Base-by-base conservation (phyloP, 352 stramenopile species). In the Aphanomyces stellatus region DNA sequence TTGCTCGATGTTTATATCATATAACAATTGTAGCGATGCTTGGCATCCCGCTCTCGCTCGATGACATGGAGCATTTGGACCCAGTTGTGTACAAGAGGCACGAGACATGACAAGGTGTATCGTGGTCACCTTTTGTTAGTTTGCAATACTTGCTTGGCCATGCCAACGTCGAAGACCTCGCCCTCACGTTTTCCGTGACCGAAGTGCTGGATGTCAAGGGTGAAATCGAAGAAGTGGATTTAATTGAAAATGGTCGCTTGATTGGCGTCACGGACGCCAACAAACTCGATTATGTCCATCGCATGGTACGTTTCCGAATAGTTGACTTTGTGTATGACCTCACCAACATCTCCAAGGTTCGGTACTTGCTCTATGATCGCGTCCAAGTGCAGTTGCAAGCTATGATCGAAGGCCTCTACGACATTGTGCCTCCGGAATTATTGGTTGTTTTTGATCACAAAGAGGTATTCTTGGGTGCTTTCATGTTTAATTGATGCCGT, bases 11-110 rank as follows among this genome's bases (percentile, higher is more conserved):
- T n/a, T n/a, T n/a, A n/a, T n/a, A n/a, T n/a, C n/a, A n/a, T n/a
- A n/a, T 96, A 31, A 73, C 99, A 40, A 96, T 99, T 72, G 99
- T 99, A 77, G 88, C 99, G 65, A 88, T 99, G 42, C 74, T 98
- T 11, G 95, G 91, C 0, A 97, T 95, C 62, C 97, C 97, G 4
- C 77, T 99, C 51, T 90, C 82, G 17, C 88, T 99, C 30, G 80
- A 89, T 27, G 96, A 99, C 75, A 72, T 99, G 2, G 88, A 98
- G 73, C 80, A 85, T 55, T 77, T 87, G 22, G 80, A 91, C 55
- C 77, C 78, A 0, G 79, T 87, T 25, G 68, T 76, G 11, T 87
- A 78, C 70, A 74, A 76, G 53, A 90, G 76, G 55, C 51, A 31
- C 30, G 6, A 3, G 2, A 22, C 17, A 15, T 15, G 7, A 11